Conservation (phyloP, 2,329 filamentous ascomycete species). For the Juglanconis juglandina region DNA sequence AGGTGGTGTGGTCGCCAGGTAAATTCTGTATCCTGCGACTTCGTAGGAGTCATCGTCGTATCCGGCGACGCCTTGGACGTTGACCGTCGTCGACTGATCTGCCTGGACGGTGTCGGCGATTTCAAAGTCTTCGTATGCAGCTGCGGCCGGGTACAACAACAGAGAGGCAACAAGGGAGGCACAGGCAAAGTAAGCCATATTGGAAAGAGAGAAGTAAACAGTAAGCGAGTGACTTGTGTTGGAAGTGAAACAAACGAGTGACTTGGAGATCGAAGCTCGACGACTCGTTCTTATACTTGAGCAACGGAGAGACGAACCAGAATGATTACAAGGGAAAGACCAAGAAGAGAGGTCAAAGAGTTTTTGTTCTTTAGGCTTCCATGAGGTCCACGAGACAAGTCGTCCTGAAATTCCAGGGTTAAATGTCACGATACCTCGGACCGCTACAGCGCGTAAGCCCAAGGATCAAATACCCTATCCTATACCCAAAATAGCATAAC, state of each 20-base stretch:
- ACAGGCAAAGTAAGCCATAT: not conserved
- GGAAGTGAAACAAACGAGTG: not conserved
- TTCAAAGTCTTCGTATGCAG: not conserved
- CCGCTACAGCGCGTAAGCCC: not conserved
- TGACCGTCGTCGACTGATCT: not conserved
- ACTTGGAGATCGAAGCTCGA: not conserved
- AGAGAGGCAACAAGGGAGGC: not conserved
- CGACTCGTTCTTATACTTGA: no score
- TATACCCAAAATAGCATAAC: not conserved
- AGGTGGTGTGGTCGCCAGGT: conserved; percentile 29
- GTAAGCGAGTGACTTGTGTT: no score
- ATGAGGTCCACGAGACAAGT: not conserved
- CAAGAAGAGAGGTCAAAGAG: not conserved
- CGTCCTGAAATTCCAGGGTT: not conserved
- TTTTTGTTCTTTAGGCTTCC: not conserved
- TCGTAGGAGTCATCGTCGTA: conserved; percentile 19
- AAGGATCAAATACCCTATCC: not conserved
- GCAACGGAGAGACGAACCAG: not conserved
- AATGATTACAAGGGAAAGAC: not conserved
- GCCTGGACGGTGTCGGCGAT: conserved; percentile 1
- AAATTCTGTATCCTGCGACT: conserved; percentile 27
- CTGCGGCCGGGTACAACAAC: not conserved
- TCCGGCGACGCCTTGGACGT: not conserved
- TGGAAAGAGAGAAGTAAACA: not conserved
- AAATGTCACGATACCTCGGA: not conserved